Conservation (phyloP, 169 alveolate species). For the Cryptosporidium felis region DNA sequence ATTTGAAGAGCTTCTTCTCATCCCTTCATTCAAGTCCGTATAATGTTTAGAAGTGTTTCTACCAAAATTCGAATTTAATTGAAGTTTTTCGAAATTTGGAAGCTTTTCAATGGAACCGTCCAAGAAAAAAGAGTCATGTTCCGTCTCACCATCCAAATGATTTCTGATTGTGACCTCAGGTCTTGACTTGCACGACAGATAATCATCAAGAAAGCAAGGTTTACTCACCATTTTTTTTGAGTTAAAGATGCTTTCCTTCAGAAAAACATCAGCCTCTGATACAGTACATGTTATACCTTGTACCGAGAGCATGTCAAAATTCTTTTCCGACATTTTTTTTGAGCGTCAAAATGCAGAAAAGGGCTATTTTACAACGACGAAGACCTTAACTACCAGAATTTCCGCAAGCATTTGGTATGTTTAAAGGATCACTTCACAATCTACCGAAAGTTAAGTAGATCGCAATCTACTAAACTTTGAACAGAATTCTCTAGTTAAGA, state of each 20-base stretch:
- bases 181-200: not conserved
- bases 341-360: too few relatives aligned
- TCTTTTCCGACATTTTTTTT: not conserved
- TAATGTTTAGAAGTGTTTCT: not conserved
- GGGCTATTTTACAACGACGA: too few relatives aligned
- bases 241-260: not conserved
- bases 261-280: not conserved
- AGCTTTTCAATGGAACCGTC: slow-evolving; percentile 2
- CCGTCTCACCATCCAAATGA: not conserved
- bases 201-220: not conserved
- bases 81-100: not conserved
- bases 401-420: too few relatives aligned
- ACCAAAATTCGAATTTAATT: not conserved
- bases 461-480: too few relatives aligned
- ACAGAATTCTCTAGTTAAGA: too few relatives aligned
- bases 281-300: not conserved
- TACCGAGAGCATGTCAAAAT: not conserved
- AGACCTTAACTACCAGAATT: too few relatives aligned
- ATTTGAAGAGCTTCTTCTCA: slow-evolving; percentile 5
- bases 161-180: not conserved
- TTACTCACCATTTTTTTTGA: not conserved
- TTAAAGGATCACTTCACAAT: too few relatives aligned
- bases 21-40: not conserved
- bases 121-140: not conserved
- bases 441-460: too few relatives aligned